These are phyloP conservation scores for Pisolithus tinctorius DNA, from an alignment of 768 basidiomycete species.

Conservation along the genomic window DNA sequence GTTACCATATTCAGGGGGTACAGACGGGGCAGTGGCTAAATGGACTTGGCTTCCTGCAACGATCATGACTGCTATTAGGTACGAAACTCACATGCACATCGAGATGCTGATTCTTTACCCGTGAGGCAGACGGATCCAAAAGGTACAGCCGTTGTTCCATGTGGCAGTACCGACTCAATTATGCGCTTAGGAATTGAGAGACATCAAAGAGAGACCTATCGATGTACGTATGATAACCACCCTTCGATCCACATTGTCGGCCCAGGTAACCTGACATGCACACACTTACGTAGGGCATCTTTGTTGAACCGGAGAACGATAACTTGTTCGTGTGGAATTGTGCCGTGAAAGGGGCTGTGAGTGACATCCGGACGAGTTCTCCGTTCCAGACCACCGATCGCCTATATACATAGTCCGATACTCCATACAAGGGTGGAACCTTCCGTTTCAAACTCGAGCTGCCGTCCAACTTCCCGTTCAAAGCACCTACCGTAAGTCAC, in stretches of 20 bases:
- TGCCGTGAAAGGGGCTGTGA: constrained; percentile 64
- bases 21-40: too few species aligned
- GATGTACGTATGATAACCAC: constrained; percentile 38
- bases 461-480: constrained; percentile 83
- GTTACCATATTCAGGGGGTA: too few species aligned
- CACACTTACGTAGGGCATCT: constrained; percentile 44
- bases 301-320: constrained; percentile 57
- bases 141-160: constrained; percentile 35
- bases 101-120: constrained; percentile 14
- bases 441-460: constrained; percentile 70
- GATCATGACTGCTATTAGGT: constrained; percentile 37
- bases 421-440: constrained; percentile 78
- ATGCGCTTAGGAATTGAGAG: constrained; percentile 53
- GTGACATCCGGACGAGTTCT: constrained; percentile 17
- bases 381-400: constrained; percentile 3
- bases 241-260: constrained; percentile 7
- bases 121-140: constrained; percentile 60
- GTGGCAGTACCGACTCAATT: constrained; percentile 4
- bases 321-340: constrained; percentile 79
- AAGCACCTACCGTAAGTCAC: constrained; percentile 62
- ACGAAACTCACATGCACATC: constrained; percentile 6
- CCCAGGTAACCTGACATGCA: constrained; percentile 2
- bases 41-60: not conserved
- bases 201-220: constrained; percentile 57
- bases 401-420: constrained; percentile 46